phyloP scores from a whole-genome alignment of 257 asterid genomes.

The Gentiana macrophylla region DNA sequence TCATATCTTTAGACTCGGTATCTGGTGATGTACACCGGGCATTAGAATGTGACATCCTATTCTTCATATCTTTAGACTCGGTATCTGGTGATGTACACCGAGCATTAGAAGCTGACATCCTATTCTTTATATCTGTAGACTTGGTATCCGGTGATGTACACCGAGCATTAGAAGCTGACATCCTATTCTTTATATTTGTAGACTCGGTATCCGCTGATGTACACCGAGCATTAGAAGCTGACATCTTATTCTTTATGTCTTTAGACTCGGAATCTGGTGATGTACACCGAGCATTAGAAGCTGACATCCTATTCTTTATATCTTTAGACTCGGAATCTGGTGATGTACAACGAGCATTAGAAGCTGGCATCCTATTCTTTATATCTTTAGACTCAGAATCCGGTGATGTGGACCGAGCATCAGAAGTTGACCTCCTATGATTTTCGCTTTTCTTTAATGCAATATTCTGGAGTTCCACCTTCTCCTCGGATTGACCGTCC shows the following conservation, averaged over 20 bases:
- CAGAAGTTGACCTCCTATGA: conserved; percentile 51
- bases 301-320: too few relatives aligned
- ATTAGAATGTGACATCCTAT: conserved; percentile 12
- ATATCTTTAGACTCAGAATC: conserved; percentile 80
- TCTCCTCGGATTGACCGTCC: conserved; percentile 42
- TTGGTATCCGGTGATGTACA: conserved; percentile 23
- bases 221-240: conserved; percentile 43
- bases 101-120: conserved; percentile 43
- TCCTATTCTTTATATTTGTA: conserved; percentile 70
- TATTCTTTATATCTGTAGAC: conserved; percentile 27
- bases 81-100: conserved; percentile 47
- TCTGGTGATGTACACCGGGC: not conserved
- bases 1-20: conserved; percentile 45
- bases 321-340: too few relatives aligned
- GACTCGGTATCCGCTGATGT: conserved; percentile 59
- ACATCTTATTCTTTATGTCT: conserved; percentile 43
- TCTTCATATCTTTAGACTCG: conserved; percentile 85
- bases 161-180: not conserved
- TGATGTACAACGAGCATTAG: too few relatives aligned
- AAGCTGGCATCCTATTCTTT: conserved; percentile 16
- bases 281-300: too few relatives aligned
- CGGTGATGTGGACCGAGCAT: conserved; percentile 33
- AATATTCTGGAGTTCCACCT: conserved; percentile 33
- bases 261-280: conserved; percentile 1
- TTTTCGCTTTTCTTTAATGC: conserved; percentile 42